phyloP scores from a whole-genome alignment of 1,284 basidiomycete species.

The Trichosporon coremiiforme region DNA sequence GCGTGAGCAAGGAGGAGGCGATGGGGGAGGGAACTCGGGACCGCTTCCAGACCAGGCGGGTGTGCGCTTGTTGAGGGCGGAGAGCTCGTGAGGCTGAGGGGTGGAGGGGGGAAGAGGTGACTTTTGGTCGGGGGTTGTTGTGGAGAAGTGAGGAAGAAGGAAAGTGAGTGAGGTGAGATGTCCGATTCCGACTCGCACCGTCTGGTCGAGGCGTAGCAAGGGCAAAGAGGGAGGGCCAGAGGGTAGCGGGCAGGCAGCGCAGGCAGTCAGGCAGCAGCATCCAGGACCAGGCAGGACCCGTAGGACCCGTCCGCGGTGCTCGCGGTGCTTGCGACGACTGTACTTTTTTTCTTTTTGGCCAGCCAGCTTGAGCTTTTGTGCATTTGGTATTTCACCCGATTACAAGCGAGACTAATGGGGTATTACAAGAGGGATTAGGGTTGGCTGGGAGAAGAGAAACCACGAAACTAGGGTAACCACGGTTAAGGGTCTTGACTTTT shows the following conservation, averaged over 20 bases:
- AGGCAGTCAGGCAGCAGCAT: background rate
- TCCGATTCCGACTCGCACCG: slow-evolving; percentile 18
- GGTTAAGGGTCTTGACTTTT: slow-evolving; percentile 16
- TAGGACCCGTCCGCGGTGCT: background rate
- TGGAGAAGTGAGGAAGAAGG: slow-evolving; percentile 16
- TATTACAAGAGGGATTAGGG: background rate
- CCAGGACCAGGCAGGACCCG: background rate
- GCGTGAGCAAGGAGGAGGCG: slow-evolving; percentile 4
- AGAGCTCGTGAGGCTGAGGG: slow-evolving; percentile 11
- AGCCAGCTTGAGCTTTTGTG: background rate
- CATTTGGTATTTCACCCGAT: background rate
- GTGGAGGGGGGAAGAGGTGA: slow-evolving; percentile 11
- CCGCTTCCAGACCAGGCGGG: slow-evolving; percentile 19
- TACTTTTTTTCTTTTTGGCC: slow-evolving; percentile 11
- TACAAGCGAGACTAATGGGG: background rate
- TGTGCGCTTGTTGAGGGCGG: slow-evolving; percentile 8
- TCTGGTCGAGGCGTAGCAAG: background rate
- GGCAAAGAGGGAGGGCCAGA: background rate
- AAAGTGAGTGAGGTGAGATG: background rate
- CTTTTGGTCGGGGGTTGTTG: background rate
- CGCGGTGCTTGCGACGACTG: slow-evolving; percentile 6
- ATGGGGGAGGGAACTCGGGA: slow-evolving; percentile 11
- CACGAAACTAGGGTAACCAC: slow-evolving; percentile 15
- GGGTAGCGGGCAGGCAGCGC: background rate
- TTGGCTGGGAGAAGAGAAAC: background rate